phyloP scores from a whole-genome alignment of 441 rosid genomes.

The Brassica balearica region DNA sequence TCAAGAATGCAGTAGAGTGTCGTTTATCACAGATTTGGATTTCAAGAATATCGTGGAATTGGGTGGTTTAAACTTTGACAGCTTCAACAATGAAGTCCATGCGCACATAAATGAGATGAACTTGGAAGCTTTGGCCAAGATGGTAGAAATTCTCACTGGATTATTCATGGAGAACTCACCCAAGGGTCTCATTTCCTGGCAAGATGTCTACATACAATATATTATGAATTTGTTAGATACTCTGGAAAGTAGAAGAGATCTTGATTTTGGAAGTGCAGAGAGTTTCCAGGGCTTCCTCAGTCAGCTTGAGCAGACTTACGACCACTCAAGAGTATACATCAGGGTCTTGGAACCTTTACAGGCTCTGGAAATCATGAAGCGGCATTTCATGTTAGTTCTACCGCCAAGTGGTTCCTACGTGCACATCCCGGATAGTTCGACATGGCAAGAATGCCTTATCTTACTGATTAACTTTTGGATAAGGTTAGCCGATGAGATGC shows the following conservation, averaged over 20 bases:
- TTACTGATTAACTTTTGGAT: conserved; percentile 84
- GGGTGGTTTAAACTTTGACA: conserved; percentile 71
- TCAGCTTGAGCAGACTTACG: conserved; percentile 79
- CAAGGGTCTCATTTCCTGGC: conserved; percentile 67
- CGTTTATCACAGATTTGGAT: conserved; percentile 79
- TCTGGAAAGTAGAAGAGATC: conserved; percentile 56
- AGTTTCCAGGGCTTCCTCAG: conserved; percentile 66
- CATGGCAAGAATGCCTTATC: conserved; percentile 94
- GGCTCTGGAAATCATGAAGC: conserved; percentile 70
- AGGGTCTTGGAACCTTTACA: conserved; percentile 71
- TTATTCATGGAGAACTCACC: conserved; percentile 56
- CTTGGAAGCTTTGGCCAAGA: conserved; percentile 87
- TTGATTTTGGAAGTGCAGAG: conserved; percentile 69
- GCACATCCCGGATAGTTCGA: conserved; percentile 79
- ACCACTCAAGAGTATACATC: conserved; percentile 61
- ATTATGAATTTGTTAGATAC: conserved; percentile 57
- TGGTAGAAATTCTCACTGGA: conserved; percentile 69
- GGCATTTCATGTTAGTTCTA: conserved; percentile 59
- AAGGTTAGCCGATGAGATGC: conserved; percentile 82
- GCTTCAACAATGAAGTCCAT: conserved; percentile 72
- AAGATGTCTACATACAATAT: conserved; percentile 78
- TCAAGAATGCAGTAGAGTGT: conserved; percentile 84
- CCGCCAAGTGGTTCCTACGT: conserved; percentile 52
- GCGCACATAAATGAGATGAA: conserved; percentile 61
- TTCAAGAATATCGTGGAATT: conserved; percentile 84